Evolutionary conservation across 164 flowering plant genomes (phyloP), one percentile per base, ranked within the genome.

Genomic region (Nymphaea thermarum): DNA sequence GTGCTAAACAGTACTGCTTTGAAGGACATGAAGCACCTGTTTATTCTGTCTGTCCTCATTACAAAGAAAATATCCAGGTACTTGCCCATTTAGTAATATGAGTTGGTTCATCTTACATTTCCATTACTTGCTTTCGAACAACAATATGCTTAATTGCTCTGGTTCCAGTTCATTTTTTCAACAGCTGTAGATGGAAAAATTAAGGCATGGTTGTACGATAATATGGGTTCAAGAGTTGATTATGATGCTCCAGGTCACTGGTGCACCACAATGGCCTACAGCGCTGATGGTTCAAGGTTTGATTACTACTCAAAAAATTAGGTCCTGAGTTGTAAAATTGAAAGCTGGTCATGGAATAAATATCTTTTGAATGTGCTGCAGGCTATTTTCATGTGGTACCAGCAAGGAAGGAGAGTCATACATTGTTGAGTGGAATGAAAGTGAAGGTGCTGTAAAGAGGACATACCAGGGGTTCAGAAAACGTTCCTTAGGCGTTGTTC

Each of bases 21-120:
- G 98, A 92, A 74, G 98, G 98, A 60, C 98, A 92, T 71, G 94
- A 92, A 60, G 94, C 90, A 47, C 84, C 98, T 60, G 98, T 89
- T 36, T 89, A 81, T 75, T 89, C 96, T 67, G 88, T 92, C 65
- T 92, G 96, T 70, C 98, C 96, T 64, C 98, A 89, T 71, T 80
- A 85, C 74, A 92, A 89, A 73, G 98, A 91, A 71, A 86, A 82
- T 74, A 87, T 89, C 70, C 96, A 87, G 89, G 98, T 88, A 43
- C 18, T 43, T 10, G 5, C 53, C 41, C 45, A 1, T 3, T 61
- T 62, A 25, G 36, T 25, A 25, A 36, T 55, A 6, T 69, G 5
- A 11, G 55, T 55, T 63, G 11, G 6, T 25, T 44, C 65, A 16
- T 17, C 25, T 44, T 15, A 44, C 25, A 25, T 45, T 45, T 45